phyloP scores from a whole-genome alignment of 805 yeast genomes.

The Hanseniaspora singularis region DNA sequence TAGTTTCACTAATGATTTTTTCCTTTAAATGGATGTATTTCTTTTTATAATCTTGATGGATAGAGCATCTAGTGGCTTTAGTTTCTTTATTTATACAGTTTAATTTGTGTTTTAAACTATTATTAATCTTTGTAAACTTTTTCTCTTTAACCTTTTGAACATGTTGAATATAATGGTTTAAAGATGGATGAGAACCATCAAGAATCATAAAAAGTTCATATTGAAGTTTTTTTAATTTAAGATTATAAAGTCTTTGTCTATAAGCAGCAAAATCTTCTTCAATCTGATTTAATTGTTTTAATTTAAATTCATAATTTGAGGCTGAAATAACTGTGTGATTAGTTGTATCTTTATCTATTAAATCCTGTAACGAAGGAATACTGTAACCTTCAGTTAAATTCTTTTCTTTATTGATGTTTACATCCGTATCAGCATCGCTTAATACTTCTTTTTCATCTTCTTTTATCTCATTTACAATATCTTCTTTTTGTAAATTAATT shows the following conservation, averaged over 20 bases:
- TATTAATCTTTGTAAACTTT: conserved; percentile 42
- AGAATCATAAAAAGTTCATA: conserved; percentile 78
- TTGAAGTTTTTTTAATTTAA: conserved; percentile 62
- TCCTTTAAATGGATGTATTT: conserved; percentile 54
- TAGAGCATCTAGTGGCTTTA: conserved; percentile 58
- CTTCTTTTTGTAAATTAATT: neutral
- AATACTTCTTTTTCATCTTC: conserved; percentile 34
- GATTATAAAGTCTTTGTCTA: conserved; percentile 74
- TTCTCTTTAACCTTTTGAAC: conserved; percentile 65
- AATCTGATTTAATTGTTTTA: conserved; percentile 36
- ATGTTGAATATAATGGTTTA: conserved; percentile 55
- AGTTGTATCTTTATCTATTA: conserved; percentile 14
- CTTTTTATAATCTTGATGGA: conserved; percentile 74
- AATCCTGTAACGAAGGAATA: conserved; percentile 3
- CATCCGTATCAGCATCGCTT: conserved; percentile 37
- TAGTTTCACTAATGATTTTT: conserved; percentile 55
- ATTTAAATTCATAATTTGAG: conserved; percentile 45
- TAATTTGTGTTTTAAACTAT: conserved; percentile 50
- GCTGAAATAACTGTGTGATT: too few relatives aligned
- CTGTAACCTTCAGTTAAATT: neutral
- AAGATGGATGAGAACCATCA: conserved; percentile 85
- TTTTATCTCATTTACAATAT: conserved; percentile 17
- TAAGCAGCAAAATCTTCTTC: conserved; percentile 78
- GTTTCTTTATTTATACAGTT: conserved; percentile 73
- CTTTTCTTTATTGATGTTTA: neutral